Percentiles rank a stretch among this genome's conserved stretches.
Conservation (phyloP, 208 protist genomes). For the Tritrichomonas foetus region DNA sequence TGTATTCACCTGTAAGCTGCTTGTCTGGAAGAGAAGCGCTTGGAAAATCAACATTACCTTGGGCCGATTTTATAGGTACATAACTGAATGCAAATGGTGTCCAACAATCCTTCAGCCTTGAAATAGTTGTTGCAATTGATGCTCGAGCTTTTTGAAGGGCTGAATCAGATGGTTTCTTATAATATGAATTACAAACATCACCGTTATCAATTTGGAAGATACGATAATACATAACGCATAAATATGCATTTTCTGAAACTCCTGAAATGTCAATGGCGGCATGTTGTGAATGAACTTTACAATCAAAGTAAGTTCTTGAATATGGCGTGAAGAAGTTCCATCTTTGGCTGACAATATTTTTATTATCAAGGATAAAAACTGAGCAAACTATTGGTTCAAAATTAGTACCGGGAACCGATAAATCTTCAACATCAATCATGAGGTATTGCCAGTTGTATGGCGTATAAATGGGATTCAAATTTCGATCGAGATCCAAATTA, state of each 20-base stretch:
- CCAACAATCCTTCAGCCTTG: neutral
- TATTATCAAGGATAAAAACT: neutral
- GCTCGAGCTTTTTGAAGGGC: neutral
- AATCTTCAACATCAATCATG: too few relatives aligned
- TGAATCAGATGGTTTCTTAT: neutral
- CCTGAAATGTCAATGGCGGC: too few relatives aligned
- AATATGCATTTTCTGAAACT: neutral
- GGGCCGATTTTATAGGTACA: neutral
- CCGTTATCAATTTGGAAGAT: neutral
- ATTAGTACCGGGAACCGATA: too few relatives aligned
- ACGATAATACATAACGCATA: neutral
- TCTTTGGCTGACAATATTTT: neutral
- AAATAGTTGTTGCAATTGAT: neutral
- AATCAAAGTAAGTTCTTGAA: neutral
- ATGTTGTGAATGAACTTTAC: neutral
- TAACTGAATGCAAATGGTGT: neutral
- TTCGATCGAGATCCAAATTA: too few relatives aligned
- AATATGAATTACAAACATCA: neutral
- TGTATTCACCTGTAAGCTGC: neutral
- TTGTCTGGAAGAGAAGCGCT: neutral
- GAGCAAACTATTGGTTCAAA: slow-evolving; percentile 8
- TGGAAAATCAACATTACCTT: neutral
- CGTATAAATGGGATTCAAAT: too few relatives aligned
- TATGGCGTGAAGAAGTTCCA: neutral
- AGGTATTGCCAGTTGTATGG: too few relatives aligned